Percentiles rank a stretch among this genome's conserved stretches.
Evolutionary conservation across 441 rosid genomes (phyloP).

Genomic region (Jatropha multifida): DNA sequence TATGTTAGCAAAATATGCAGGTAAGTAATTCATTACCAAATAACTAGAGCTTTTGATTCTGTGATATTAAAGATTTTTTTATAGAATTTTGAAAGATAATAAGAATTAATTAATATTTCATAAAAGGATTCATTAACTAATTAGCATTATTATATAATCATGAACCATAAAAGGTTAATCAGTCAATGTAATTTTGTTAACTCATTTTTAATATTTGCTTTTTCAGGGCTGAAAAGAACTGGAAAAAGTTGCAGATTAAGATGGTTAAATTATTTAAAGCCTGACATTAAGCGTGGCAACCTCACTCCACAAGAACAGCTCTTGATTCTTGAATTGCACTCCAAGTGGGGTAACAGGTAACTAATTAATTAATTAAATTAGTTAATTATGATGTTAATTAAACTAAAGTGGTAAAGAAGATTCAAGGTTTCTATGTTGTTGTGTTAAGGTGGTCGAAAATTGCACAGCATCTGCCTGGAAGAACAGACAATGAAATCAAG

Average conservation of each 20-base stretch:
- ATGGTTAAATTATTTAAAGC: constrained; percentile 62
- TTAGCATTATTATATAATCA: no score
- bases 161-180: no score
- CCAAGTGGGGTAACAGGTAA: constrained; percentile 63
- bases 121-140: no score
- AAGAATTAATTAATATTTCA: no score
- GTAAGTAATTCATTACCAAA: constrained; percentile 22
- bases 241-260: constrained; percentile 66
- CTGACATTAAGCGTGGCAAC: constrained; percentile 57
- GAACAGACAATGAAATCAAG: constrained; percentile 78
- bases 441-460: constrained; percentile 69
- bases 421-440: background rate
- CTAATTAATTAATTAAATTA: background rate
- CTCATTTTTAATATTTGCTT: no score
- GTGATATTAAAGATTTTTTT: no score
- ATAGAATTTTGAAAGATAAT: no score
- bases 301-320: constrained; percentile 52
- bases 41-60: no score
- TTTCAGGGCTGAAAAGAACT: constrained; percentile 49
- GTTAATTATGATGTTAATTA: background rate
- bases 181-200: no score
- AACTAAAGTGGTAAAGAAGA: background rate
- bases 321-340: constrained; percentile 51
- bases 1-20: constrained; percentile 53
- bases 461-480: constrained; percentile 69